phyloP scores from a whole-genome alignment of 2,329 filamentous ascomycete species.

The Sporothrix brunneoviolacea region DNA sequence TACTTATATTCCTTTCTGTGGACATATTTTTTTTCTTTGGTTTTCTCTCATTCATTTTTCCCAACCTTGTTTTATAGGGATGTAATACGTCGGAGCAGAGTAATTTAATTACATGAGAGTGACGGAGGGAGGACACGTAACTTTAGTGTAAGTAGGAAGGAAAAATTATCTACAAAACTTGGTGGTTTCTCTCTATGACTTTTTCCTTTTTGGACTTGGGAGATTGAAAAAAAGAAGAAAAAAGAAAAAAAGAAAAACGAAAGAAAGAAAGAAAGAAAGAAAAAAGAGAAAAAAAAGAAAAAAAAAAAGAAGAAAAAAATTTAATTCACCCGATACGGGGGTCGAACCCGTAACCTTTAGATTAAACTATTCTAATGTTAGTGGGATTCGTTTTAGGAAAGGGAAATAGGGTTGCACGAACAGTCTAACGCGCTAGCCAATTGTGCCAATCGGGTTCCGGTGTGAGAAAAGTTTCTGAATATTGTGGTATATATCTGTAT shows the following conservation, averaged over 20 bases:
- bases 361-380: neutral
- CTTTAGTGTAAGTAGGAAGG: too few species aligned
- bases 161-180: too few species aligned
- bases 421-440: neutral
- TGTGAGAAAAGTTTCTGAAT: neutral
- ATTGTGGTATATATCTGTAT: neutral
- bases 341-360: neutral
- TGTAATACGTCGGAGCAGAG: too few species aligned
- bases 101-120: too few species aligned
- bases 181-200: too few species aligned
- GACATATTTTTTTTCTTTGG: too few species aligned
- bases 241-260: neutral
- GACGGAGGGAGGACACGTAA: too few species aligned
- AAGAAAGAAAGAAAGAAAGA: neutral
- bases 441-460: neutral
- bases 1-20: too few species aligned
- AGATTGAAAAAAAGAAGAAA: neutral
- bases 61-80: too few species aligned
- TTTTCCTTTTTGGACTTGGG: too few species aligned
- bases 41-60: too few species aligned
- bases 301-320: neutral
- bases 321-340: neutral
- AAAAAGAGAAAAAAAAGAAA: neutral
- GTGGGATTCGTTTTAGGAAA: neutral
- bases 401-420: neutral